Percentiles rank a stretch among this genome's conserved stretches.
These are phyloP conservation scores for Exophiala oligosperma DNA, from an alignment of 2,329 filamentous ascomycete species.

Conservation along the genomic window DNA sequence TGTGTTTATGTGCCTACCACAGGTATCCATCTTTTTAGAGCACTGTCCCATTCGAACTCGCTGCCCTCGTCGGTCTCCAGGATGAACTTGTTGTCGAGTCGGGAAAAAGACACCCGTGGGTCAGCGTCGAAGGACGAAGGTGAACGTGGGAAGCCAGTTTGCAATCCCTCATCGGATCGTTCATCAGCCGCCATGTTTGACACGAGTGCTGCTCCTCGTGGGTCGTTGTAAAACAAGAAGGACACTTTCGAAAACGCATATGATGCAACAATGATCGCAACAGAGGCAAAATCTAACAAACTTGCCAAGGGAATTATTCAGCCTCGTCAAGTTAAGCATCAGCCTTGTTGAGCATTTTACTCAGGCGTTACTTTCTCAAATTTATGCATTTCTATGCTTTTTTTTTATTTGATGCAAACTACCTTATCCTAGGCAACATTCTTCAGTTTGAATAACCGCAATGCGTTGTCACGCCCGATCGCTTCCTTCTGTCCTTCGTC, in stretches of 20 bases:
- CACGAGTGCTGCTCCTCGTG: neutral
- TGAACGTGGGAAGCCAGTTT: slow-evolving; percentile 51
- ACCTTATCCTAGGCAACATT: neutral
- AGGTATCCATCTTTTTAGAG: slow-evolving; percentile 72
- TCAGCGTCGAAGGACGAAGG: slow-evolving; percentile 72
- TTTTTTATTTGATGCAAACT: neutral
- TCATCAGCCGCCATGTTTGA: slow-evolving; percentile 20
- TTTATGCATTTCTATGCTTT: neutral
- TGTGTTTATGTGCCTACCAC: slow-evolving; percentile 46
- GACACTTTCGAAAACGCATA: neutral
- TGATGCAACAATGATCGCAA: neutral
- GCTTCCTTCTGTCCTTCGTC: neutral
- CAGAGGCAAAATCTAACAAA: neutral
- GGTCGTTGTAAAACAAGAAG: neutral
- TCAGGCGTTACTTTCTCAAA: too few species aligned
- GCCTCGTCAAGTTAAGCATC: neutral
- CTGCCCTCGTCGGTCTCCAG: slow-evolving; percentile 80
- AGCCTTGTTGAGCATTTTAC: slow-evolving; percentile 10
- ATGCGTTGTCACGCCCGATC: neutral
- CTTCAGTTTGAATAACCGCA: neutral
- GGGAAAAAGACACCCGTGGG: slow-evolving; percentile 84
- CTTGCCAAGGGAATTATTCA: neutral
- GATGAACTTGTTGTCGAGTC: slow-evolving; percentile 75
- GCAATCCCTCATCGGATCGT: slow-evolving; percentile 13
- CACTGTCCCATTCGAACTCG: slow-evolving; percentile 79